Conservation (phyloP, 768 basidiomycete species). For the Pisolithus microcarpus region DNA sequence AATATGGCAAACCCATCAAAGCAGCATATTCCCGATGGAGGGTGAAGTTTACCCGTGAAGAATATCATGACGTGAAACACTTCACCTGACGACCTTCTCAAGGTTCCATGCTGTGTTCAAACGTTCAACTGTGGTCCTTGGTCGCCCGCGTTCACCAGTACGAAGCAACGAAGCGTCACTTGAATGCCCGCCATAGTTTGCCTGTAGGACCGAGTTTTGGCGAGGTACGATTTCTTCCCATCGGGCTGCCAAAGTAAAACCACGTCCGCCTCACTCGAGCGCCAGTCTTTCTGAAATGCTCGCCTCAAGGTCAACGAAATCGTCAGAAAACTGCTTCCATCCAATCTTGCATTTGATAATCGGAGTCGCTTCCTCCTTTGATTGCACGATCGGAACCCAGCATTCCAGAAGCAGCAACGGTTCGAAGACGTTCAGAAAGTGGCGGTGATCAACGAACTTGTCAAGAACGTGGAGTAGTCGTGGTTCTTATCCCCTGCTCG, state of each 20-base stretch:
- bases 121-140: slow-evolving; percentile 56
- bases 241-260: no score
- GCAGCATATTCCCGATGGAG: slow-evolving; percentile 89
- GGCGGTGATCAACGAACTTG: slow-evolving; percentile 52
- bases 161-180: slow-evolving; percentile 52
- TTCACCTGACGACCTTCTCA: slow-evolving; percentile 75
- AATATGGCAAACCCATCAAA: slow-evolving; percentile 65
- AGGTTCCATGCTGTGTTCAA: slow-evolving; percentile 71
- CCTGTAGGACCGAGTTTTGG: slow-evolving; percentile 55
- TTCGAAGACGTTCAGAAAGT: slow-evolving; percentile 72
- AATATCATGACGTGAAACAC: neutral
- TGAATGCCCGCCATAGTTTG: slow-evolving; percentile 40
- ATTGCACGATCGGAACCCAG: slow-evolving; percentile 80
- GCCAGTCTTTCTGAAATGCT: slow-evolving; percentile 62
- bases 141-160: slow-evolving; percentile 36
- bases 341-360: slow-evolving; percentile 56
- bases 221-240: slow-evolving; percentile 53
- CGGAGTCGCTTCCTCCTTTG: slow-evolving; percentile 59
- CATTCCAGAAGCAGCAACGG: slow-evolving; percentile 84
- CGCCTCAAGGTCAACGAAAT: slow-evolving; percentile 77
- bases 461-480: slow-evolving; percentile 48
- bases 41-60: slow-evolving; percentile 33
- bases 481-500: slow-evolving; percentile 34
- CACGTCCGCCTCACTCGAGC: slow-evolving; percentile 76
- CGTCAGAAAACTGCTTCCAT: slow-evolving; percentile 65